phyloP scores from a whole-genome alignment of 805 yeast species.

The Tetrapisispora phaffii region DNA sequence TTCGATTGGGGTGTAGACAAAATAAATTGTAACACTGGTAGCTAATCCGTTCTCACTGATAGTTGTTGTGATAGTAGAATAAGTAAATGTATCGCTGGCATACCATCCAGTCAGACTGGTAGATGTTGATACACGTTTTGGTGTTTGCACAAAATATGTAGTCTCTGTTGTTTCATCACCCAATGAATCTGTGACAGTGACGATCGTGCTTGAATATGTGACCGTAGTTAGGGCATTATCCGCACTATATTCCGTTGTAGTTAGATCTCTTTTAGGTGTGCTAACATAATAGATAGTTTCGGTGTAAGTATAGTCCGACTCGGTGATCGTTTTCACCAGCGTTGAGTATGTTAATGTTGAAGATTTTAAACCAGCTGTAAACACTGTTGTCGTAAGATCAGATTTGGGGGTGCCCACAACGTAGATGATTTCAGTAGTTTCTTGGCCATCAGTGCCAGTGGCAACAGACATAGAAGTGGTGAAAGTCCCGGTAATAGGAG shows the following conservation, averaged over 20 bases:
- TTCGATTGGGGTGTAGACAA: neutral
- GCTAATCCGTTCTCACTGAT: neutral
- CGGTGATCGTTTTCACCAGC: neutral
- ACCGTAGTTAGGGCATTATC: neutral
- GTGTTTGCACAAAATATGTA: neutral
- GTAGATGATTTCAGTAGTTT: constrained; percentile 1
- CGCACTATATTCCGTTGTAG: neutral
- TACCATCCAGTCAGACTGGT: constrained; percentile 1
- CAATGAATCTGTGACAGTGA: constrained; percentile 1
- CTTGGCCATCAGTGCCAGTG: constrained; percentile 2
- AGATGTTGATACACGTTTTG: neutral
- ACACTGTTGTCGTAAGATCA: neutral
- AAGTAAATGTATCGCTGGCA: neutral
- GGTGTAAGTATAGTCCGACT: neutral
- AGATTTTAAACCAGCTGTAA: neutral
- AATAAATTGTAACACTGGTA: neutral
- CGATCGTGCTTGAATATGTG: neutral
- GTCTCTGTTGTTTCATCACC: neutral
- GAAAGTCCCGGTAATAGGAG: neutral
- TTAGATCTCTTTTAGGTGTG: neutral
- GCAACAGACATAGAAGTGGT: neutral
- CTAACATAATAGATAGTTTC: constrained; percentile 1
- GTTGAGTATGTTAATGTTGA: neutral
- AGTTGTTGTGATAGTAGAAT: constrained; percentile 1
- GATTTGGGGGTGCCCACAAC: neutral